Evolutionary conservation across 2,329 filamentous ascomycete species (phyloP).

Genomic region (Sphaerulina vaccinii): DNA sequence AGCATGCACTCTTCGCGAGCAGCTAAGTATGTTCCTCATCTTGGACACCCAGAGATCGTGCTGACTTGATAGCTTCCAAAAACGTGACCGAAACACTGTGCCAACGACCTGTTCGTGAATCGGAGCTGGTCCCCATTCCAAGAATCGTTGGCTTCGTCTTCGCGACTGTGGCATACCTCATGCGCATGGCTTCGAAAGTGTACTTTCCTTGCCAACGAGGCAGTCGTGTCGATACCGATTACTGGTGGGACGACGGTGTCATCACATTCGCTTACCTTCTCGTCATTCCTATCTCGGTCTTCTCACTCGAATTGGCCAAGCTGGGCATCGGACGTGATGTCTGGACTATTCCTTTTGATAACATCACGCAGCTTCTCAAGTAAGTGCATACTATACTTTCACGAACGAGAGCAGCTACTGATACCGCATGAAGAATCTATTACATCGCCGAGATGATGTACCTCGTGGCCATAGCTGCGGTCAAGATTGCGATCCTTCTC

Average conservation of each 20-base stretch:
- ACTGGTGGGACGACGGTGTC: slow-evolving; percentile 23
- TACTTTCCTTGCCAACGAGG: slow-evolving; percentile 13
- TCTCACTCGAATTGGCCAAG: slow-evolving; percentile 10
- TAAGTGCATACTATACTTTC: neutral
- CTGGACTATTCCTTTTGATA: slow-evolving; percentile 21
- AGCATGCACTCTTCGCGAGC: slow-evolving; percentile 16
- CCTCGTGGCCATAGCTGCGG: slow-evolving; percentile 6
- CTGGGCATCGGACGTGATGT: slow-evolving; percentile 18
- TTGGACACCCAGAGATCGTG: neutral
- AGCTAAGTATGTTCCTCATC: slow-evolving; percentile 14
- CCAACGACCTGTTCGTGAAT: slow-evolving; percentile 5
- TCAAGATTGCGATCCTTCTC: slow-evolving; percentile 14
- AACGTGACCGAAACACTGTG: slow-evolving; percentile 15
- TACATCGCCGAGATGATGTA: slow-evolving; percentile 20
- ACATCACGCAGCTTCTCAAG: slow-evolving; percentile 19
- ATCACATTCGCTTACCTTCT: slow-evolving; percentile 17
- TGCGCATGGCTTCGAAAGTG: slow-evolving; percentile 14
- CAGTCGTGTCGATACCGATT: slow-evolving; percentile 16
- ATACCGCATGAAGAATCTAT: slow-evolving; percentile 10
- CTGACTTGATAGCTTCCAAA: slow-evolving; percentile 10
- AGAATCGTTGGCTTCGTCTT: neutral
- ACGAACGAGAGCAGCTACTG: neutral
- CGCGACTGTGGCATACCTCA: slow-evolving; percentile 4
- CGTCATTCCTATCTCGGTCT: slow-evolving; percentile 16
- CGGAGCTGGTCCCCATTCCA: neutral